Percentiles rank a stretch among this genome's conserved stretches.
Conservation (phyloP, 192 early-diverging fungal species). For the Chytriomyces sp. region DNA sequence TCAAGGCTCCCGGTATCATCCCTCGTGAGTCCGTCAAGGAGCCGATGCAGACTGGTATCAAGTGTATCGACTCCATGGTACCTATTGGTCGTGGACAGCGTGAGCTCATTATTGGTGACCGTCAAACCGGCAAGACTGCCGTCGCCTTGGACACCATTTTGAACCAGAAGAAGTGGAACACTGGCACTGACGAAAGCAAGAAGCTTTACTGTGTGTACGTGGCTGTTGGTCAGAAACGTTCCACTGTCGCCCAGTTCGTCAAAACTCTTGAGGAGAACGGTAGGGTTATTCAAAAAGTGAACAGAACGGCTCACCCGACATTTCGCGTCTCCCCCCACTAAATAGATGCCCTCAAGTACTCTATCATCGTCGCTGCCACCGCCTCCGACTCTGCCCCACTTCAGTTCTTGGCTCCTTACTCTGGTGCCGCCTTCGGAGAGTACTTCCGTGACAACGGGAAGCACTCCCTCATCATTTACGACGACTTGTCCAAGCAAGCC, state of each 20-base stretch:
- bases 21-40: constrained; percentile 98
- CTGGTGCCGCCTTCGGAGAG: constrained; percentile 97
- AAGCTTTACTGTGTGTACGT: constrained; percentile 99
- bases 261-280: constrained; percentile 96
- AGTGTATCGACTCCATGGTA: constrained; percentile 99
- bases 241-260: constrained; percentile 98
- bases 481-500: constrained; percentile 99
- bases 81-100: constrained; percentile 99
- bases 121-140: constrained; percentile 99
- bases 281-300: no score
- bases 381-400: constrained; percentile 98
- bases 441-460: constrained; percentile 99
- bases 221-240: constrained; percentile 98
- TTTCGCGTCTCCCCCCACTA: no score
- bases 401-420: constrained; percentile 98
- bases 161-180: constrained; percentile 99
- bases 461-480: constrained; percentile 98
- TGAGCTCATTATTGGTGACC: constrained; percentile 99
- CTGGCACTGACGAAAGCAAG: constrained; percentile 90
- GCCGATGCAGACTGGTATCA: constrained; percentile 99
- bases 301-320: no score
- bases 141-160: constrained; percentile 98
- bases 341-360: constrained; percentile 99
- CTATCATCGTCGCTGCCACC: constrained; percentile 97
- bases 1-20: constrained; percentile 99